Evolutionary conservation across 139 green algal genomes (phyloP).

Genomic region (Penium margaritaceum): DNA sequence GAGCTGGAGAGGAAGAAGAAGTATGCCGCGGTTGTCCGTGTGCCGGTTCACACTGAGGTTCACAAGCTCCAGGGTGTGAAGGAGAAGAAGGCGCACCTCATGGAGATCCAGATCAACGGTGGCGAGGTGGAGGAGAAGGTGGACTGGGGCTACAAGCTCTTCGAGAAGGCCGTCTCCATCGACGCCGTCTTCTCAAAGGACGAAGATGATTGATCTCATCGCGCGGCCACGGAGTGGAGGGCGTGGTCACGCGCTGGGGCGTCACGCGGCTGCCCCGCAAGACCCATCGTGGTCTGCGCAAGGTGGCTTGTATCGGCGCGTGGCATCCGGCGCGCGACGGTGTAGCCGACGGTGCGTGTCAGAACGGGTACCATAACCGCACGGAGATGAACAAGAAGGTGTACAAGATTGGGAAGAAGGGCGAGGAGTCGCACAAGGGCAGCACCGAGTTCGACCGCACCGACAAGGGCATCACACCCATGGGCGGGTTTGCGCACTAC

Average conservation of each 20-base stretch:
- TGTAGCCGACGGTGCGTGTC: too few species aligned
- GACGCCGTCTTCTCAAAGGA: conserved; percentile 46
- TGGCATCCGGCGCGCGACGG: conserved; percentile 86
- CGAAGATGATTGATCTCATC: conserved; percentile 98
- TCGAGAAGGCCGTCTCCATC: conserved; percentile 88
- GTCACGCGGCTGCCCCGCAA: conserved; percentile 96
- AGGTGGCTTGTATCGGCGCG: conserved; percentile 56
- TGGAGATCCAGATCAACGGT: conserved; percentile 99
- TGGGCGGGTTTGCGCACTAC: conserved; percentile 98
- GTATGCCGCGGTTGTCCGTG: conserved; percentile 65
- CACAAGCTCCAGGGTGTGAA: conserved; percentile 46
- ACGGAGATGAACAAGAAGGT: conserved; percentile 99
- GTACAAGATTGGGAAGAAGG: conserved; percentile 96
- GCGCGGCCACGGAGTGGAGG: conserved; percentile 86
- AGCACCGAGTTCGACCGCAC: conserved; percentile 92
- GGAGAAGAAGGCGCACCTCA: conserved; percentile 96
- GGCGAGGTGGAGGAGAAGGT: conserved; percentile 86
- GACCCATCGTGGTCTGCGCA: conserved; percentile 97
- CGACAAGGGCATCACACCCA: conserved; percentile 96
- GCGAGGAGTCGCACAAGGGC: conserved; percentile 63
- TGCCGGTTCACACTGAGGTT: conserved; percentile 49
- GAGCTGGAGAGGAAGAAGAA: conserved; percentile 91
- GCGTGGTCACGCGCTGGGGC: conserved; percentile 94
- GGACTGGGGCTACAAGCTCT: conserved; percentile 82
- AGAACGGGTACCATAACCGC: conserved; percentile 94